Conservation (phyloP, 129 eudicot genomes). For the Glebionis coronaria region DNA sequence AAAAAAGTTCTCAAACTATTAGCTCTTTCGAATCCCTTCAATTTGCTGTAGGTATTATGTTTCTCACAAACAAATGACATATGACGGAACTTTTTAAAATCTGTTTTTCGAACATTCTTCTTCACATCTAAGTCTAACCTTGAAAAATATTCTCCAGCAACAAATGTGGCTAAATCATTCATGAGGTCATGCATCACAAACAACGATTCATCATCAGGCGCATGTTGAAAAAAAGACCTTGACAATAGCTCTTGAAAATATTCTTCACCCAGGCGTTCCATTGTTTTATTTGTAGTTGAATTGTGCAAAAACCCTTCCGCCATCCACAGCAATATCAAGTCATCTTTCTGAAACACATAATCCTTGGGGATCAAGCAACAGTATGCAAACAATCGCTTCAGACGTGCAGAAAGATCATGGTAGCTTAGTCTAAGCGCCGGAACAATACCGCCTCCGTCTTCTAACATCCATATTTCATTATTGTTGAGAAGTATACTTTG, state of each 20-base stretch:
- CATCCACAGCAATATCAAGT: not conserved
- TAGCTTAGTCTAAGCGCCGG: too few species aligned
- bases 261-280: not conserved
- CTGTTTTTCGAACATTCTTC: not conserved
- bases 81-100: not conserved
- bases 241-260: not conserved
- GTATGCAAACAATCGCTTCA: not conserved
- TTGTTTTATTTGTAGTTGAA: not conserved
- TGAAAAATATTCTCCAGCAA: not conserved
- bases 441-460: too few species aligned
- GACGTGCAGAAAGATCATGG: too few species aligned
- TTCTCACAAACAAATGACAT: not conserved
- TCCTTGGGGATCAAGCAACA: not conserved
- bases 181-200: not conserved
- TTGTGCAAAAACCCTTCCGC: not conserved
- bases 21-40: not conserved
- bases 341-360: not conserved
- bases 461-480: too few species aligned
- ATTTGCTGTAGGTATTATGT: not conserved
- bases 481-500: too few species aligned
- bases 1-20: not conserved
- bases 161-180: not conserved
- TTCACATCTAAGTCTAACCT: not conserved
- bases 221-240: not conserved
- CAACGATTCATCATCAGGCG: not conserved